These are phyloP conservation scores for Orbilia quercus DNA, from an alignment of 2,329 filamentous ascomycete species.

Conservation along the genomic window DNA sequence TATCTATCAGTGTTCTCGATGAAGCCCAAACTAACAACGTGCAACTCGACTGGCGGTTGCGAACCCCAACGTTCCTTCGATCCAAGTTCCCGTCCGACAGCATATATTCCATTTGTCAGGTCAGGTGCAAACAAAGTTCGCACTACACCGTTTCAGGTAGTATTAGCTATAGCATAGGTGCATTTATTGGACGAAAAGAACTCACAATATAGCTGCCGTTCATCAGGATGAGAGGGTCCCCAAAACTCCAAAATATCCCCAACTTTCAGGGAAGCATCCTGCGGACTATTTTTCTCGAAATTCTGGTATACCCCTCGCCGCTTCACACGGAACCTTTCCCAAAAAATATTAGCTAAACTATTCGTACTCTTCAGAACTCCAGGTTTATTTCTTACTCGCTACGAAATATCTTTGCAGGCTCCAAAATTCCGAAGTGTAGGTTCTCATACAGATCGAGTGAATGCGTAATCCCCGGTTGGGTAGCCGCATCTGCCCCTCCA, in stretches of 20 bases:
- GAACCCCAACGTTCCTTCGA: neutral
- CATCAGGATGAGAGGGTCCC: slow-evolving; percentile 1
- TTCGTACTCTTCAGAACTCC: neutral
- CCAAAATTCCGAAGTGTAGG: slow-evolving; percentile 16
- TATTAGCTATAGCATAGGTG: neutral
- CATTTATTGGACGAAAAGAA: neutral
- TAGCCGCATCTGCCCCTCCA: slow-evolving; percentile 3
- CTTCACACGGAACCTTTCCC: slow-evolving; percentile 33
- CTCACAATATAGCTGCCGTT: slow-evolving; percentile 35
- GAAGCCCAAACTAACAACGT: slow-evolving; percentile 13
- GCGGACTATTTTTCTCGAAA: slow-evolving; percentile 3
- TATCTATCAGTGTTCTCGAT: slow-evolving; percentile 7
- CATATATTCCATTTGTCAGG: neutral
- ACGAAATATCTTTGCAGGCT: slow-evolving; percentile 14
- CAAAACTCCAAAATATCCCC: slow-evolving; percentile 41
- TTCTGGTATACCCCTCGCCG: slow-evolving; percentile 25
- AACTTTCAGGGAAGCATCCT: slow-evolving; percentile 21
- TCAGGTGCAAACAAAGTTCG: neutral
- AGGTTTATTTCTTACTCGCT: slow-evolving; percentile 20
- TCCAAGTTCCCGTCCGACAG: neutral
- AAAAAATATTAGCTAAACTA: neutral
- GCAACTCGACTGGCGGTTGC: slow-evolving; percentile 18
- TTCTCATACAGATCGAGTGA: neutral
- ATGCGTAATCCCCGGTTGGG: slow-evolving; percentile 26
- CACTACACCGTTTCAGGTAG: neutral